Percentiles rank a stretch among this genome's conserved stretches.
Evolutionary conservation across 371 early-diverging fungal genomes (phyloP).

Genomic region (Circinella minor): DNA sequence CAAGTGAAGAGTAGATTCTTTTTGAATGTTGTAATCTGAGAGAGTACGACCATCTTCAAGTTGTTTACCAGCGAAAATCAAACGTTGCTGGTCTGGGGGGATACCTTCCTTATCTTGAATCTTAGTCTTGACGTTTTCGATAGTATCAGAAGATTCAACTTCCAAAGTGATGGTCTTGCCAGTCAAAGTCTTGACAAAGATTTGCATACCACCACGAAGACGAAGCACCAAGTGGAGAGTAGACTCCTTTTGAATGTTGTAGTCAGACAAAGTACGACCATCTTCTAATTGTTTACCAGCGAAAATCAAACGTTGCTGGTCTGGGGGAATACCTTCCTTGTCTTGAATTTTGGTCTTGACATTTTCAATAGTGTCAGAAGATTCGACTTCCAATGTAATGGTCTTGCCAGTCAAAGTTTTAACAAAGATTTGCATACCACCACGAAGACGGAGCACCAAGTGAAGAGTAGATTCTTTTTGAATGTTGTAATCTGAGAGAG

Average conservation of each 20-base stretch:
- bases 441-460: conserved; percentile 89
- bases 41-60: conserved; percentile 83
- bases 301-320: conserved; percentile 95
- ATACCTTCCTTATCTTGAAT: conserved; percentile 98
- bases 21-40: conserved; percentile 72
- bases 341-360: conserved; percentile 95
- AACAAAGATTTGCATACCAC: conserved; percentile 51
- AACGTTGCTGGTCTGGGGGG: conserved; percentile 85
- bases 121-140: conserved; percentile 90
- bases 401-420: conserved; percentile 95
- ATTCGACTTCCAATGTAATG: conserved; percentile 93
- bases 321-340: conserved; percentile 96
- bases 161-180: conserved; percentile 94
- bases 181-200: conserved; percentile 80
- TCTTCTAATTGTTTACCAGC: conserved; percentile 95
- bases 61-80: conserved; percentile 87
- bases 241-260: conserved; percentile 78
- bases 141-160: conserved; percentile 87
- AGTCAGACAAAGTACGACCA: conserved; percentile 67
- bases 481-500: conserved; percentile 74
- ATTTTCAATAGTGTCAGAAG: conserved; percentile 86
- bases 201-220: conserved; percentile 77
- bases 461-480: conserved; percentile 89
- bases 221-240: conserved; percentile 92
- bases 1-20: conserved; percentile 89